Evolutionary conservation across 352 stramenopile genomes (phyloP), one percentile per base, ranked within the genome.

Genomic region (Aphanomyces invadans): DNA sequence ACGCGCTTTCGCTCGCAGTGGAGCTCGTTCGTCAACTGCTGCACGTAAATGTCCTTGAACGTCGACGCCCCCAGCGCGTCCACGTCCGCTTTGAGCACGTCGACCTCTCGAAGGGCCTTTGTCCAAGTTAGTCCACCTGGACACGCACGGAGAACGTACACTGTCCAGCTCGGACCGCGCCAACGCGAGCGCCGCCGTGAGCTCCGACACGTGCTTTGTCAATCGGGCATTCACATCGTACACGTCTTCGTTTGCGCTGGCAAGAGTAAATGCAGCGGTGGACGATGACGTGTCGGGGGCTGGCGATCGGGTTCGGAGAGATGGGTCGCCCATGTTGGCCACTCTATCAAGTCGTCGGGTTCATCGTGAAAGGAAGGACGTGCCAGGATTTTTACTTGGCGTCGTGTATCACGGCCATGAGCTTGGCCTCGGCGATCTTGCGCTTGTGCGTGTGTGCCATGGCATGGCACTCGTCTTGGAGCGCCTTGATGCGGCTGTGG

Each of bases 341-440:
- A 45, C 9, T 17, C 38, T 45, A 45, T 9, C 9, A 45, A n/a
- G n/a, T n/a, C n/a, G n/a, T n/a, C n/a, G n/a, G n/a, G n/a, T n/a
- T n/a, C n/a, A n/a, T n/a, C n/a, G 17, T 45, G 38, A 9, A 9
- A 45, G 9, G 38, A 45, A 45, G 17, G 9, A 45, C 38, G 17
- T 9, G 38, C 17, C 9, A 9, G 17, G 9, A 45, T 54, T 21
- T 28, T 10, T 57, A 57, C 49, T 29, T 57, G 49, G 60, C 60
- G 23, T 57, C 12, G 12, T 67, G n/a, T 5, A 67, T 31, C 5
- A 67, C 60, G 1, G 38, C 17, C 5, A 38, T 11, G 0, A 67
- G 25, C 36, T 57, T 25, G 23, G 38, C 21, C n/a, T 67, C 60
- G 23, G 60, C 60, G 7, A 67, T 5, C 17, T 67, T 67, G 12